phyloP scores from a whole-genome alignment of 106 monocot genomes.

The Dactylorhiza incarnata region DNA sequence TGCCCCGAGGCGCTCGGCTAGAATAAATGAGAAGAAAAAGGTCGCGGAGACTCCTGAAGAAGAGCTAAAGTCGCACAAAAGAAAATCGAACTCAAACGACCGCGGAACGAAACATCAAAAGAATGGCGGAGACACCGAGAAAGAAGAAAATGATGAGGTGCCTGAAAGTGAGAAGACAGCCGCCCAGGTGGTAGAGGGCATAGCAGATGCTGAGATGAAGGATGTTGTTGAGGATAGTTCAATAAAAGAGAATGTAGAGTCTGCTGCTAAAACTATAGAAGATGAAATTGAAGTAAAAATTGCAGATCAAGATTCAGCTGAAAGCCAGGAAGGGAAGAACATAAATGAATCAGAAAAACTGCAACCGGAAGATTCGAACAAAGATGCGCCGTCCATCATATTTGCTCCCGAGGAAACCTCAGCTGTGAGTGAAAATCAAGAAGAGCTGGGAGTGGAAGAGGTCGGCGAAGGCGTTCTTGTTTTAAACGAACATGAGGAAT shows the following conservation, averaged over 20 bases:
- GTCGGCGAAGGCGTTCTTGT: too few species aligned
- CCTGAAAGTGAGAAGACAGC: not conserved
- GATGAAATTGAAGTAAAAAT: not conserved
- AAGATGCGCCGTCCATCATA: not conserved
- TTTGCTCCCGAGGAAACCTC: too few species aligned
- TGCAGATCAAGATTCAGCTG: slow-evolving; percentile 2
- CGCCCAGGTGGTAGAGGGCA: not conserved
- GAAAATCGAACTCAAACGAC: not conserved
- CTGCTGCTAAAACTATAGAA: slow-evolving; percentile 1
- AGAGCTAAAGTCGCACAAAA: slow-evolving; percentile 29
- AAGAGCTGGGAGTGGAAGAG: too few species aligned
- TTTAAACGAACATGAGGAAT: too few species aligned
- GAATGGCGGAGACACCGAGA: not conserved
- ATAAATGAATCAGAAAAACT: not conserved
- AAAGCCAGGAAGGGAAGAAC: not conserved
- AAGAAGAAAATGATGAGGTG: not conserved
- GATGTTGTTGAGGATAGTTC: not conserved
- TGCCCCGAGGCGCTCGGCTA: slow-evolving; percentile 60
- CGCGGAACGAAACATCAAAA: not conserved
- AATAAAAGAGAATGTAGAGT: not conserved
- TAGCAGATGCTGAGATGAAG: not conserved
- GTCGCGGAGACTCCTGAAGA: slow-evolving; percentile 39
- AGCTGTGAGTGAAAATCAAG: too few species aligned
- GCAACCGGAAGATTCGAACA: not conserved
- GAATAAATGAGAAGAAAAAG: slow-evolving; percentile 58